These are phyloP conservation scores for Fraxinus baroniana DNA, from an alignment of 305 asterid genomes.

Conservation along the genomic window DNA sequence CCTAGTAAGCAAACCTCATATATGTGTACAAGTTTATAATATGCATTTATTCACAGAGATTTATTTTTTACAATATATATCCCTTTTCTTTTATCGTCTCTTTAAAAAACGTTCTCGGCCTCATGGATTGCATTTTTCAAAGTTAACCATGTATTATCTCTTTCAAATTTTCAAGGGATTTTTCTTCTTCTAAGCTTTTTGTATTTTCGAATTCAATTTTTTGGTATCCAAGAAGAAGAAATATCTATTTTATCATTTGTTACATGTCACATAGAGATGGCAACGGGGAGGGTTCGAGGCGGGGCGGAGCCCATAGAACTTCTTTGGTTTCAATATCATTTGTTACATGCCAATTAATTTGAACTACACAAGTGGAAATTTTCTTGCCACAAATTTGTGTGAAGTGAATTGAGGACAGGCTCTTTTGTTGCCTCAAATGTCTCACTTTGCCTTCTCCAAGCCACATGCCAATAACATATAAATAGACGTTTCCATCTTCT, in stretches of 20 bases:
- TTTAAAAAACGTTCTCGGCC: not conserved
- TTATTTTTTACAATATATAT: no score
- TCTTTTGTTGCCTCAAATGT: constrained; percentile 1
- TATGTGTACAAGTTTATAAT: no score
- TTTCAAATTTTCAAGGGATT: not conserved
- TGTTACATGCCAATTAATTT: not conserved
- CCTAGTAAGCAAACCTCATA: no score
- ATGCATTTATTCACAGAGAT: not conserved
- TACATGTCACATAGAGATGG: no score
- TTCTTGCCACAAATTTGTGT: not conserved
- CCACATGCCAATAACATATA: not conserved
- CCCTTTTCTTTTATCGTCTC: not conserved
- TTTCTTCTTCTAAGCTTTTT: not conserved
- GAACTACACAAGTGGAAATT: not conserved
- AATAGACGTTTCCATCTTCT: not conserved
- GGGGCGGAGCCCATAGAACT: no score
- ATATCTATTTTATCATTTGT: no score
- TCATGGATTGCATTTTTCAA: not conserved
- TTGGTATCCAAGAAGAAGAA: not conserved
- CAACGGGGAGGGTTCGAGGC: no score
- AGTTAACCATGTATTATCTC: no score
- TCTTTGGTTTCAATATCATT: not conserved
- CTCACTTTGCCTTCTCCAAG: not conserved
- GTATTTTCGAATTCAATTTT: not conserved
- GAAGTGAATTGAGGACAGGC: not conserved